These are phyloP conservation scores for Rubus parviflorus DNA, from an alignment of 306 rosid species.

Conservation along the genomic window DNA sequence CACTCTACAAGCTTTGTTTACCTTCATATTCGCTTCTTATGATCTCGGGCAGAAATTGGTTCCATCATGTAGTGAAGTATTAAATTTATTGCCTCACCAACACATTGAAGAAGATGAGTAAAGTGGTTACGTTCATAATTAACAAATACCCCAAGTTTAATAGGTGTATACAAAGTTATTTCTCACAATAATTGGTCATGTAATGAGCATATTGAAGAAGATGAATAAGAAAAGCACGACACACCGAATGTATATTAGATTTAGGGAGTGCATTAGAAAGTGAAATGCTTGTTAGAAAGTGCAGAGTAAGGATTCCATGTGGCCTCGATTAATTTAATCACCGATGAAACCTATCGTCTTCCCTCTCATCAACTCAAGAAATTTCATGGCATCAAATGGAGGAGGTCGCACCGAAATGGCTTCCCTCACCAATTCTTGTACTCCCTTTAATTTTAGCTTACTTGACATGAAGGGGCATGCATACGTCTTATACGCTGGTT, in stretches of 20 bases:
- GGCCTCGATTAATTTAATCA: conserved; percentile 86
- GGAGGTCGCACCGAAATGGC: conserved; percentile 84
- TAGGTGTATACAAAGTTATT: background rate
- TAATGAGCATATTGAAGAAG: background rate
- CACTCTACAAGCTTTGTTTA: background rate
- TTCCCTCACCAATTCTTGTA: conserved; percentile 94
- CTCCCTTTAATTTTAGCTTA: conserved; percentile 88
- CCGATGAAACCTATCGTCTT: conserved; percentile 91
- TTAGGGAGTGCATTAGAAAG: background rate
- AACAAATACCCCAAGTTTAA: no score
- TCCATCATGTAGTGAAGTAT: background rate
- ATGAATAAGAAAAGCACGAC: background rate
- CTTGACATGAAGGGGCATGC: conserved; percentile 85
- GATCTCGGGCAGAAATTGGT: background rate
- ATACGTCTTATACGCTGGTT: conserved; percentile 58
- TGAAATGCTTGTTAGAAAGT: conserved; percentile 74
- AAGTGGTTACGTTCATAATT: no score
- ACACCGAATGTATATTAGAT: background rate
- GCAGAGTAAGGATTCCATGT: conserved; percentile 88
- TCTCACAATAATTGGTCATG: no score
- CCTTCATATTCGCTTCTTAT: background rate
- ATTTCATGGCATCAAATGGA: conserved; percentile 70
- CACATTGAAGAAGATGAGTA: no score
- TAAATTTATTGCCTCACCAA: no score
- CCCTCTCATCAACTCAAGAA: conserved; percentile 84